These are phyloP conservation scores for Xylaria sp. DNA, from an alignment of 495 filamentous ascomycete genomes.

Conservation along the genomic window DNA sequence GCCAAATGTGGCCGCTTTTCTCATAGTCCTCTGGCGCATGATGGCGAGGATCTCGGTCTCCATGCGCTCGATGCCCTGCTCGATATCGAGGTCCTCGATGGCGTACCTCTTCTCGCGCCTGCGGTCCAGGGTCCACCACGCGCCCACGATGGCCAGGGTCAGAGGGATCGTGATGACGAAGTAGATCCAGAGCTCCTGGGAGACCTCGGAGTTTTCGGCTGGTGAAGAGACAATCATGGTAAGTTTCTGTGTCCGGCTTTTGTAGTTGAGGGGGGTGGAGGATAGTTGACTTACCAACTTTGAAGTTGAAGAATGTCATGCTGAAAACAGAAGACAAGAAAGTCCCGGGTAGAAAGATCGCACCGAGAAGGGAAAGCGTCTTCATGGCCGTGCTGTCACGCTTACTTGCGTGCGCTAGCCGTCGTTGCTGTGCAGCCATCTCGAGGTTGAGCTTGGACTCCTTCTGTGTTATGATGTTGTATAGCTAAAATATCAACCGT, in stretches of 20 bases:
- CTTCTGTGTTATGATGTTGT: constrained; percentile 66
- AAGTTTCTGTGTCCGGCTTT: constrained; percentile 13
- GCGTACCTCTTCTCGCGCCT: constrained; percentile 53
- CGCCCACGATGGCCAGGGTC: constrained; percentile 52
- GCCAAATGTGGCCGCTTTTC: constrained; percentile 57
- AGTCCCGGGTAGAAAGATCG: constrained; percentile 62
- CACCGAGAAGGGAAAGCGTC: constrained; percentile 61
- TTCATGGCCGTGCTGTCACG: constrained; percentile 64
- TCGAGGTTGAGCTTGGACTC: constrained; percentile 63
- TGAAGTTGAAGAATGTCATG: constrained; percentile 66
- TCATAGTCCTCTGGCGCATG: constrained; percentile 62
- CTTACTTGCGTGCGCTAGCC: constrained; percentile 62
- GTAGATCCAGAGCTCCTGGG: constrained; percentile 60
- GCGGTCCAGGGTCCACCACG: constrained; percentile 57
- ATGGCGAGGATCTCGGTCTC: constrained; percentile 59
- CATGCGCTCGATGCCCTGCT: constrained; percentile 60
- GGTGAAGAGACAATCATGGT: background rate
- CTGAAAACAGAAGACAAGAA: constrained; percentile 61
- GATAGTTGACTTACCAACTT: constrained; percentile 38
- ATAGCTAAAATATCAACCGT: constrained; percentile 44
- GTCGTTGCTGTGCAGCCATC: constrained; percentile 63
- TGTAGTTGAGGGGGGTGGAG: background rate
- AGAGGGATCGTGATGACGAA: constrained; percentile 60
- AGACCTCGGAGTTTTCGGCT: constrained; percentile 39
- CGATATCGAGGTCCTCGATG: constrained; percentile 55